phyloP scores from a whole-genome alignment of 371 early-diverging fungal species.

The Mortierella sp. region DNA sequence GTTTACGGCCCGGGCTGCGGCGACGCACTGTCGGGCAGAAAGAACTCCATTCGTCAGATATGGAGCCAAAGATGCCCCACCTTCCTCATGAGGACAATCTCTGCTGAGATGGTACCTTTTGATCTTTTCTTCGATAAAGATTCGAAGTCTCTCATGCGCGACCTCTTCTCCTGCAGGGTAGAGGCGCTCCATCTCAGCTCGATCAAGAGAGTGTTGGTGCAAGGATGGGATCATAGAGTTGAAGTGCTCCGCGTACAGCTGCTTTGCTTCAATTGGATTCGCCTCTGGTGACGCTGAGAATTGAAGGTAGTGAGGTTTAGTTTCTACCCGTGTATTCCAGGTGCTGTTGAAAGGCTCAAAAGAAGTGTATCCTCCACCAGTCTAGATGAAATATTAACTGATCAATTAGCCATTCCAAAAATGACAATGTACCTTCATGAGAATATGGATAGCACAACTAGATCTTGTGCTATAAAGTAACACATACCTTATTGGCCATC shows the following conservation, averaged over 20 bases:
- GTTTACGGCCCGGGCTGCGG: constrained; percentile 61
- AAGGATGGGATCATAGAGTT: constrained; percentile 15
- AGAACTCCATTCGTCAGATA: constrained; percentile 63
- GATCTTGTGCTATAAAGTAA: neutral
- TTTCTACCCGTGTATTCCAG: constrained; percentile 56
- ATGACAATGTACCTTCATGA: neutral
- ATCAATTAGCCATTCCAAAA: neutral
- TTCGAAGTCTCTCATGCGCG: constrained; percentile 47
- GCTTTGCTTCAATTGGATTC: constrained; percentile 29
- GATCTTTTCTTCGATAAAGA: constrained; percentile 38
- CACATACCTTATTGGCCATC: constrained; percentile 58
- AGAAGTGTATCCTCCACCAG: constrained; percentile 45
- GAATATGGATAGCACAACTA: neutral
- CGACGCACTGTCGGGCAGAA: constrained; percentile 63
- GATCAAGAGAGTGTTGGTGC: constrained; percentile 28
- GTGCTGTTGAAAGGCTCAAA: constrained; percentile 57
- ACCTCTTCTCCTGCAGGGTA: constrained; percentile 61
- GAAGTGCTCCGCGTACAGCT: constrained; percentile 28
- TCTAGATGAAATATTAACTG: constrained; percentile 10
- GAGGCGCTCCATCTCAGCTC: constrained; percentile 21
- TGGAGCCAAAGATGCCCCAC: constrained; percentile 43
- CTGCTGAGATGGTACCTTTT: constrained; percentile 42
- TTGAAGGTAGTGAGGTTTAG: constrained; percentile 32
- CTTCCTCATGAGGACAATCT: constrained; percentile 42
- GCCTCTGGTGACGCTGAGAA: constrained; percentile 30